Percentiles rank a stretch among this genome's conserved stretches.
Evolutionary conservation across 352 stramenopile species (phyloP).

Genomic region (Pythium sp.): DNA sequence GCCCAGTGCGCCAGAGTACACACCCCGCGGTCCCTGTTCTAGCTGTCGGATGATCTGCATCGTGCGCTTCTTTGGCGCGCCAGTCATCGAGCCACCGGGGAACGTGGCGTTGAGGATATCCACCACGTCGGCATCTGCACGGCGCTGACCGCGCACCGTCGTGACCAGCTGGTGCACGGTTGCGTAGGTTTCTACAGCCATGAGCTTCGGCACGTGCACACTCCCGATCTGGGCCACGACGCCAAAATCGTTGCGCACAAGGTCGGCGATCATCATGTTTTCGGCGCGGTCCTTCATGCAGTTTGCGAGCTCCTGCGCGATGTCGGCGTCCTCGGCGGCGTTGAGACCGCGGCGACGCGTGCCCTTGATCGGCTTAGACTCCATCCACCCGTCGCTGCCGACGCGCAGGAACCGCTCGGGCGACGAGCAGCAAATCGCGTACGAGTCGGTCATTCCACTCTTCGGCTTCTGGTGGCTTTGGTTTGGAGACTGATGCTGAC

Average conservation of each 20-base stretch:
- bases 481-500: neutral
- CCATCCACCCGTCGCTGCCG: slow-evolving; percentile 69
- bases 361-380: slow-evolving; percentile 98
- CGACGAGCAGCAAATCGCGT: slow-evolving; percentile 94
- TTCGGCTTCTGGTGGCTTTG: neutral
- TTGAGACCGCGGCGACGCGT: slow-evolving; percentile 70
- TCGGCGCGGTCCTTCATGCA: slow-evolving; percentile 94
- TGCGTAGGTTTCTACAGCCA: slow-evolving; percentile 94
- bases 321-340: slow-evolving; percentile 47
- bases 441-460: slow-evolving; percentile 31
- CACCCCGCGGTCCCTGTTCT: slow-evolving; percentile 85
- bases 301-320: slow-evolving; percentile 67
- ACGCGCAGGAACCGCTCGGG: slow-evolving; percentile 94
- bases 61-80: slow-evolving; percentile 95
- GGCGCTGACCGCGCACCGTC: slow-evolving; percentile 87
- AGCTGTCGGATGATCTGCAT: slow-evolving; percentile 95
- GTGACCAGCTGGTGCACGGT: slow-evolving; percentile 98
- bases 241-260: slow-evolving; percentile 95
- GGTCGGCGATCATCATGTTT: slow-evolving; percentile 98
- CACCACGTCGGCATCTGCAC: slow-evolving; percentile 55
- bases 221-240: slow-evolving; percentile 90
- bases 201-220: slow-evolving; percentile 92
- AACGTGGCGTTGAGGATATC: slow-evolving; percentile 95
- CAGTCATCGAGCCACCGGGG: slow-evolving; percentile 97
- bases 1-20: slow-evolving; percentile 95